These are phyloP conservation scores for Brettanomyces naardenensis DNA, from an alignment of 805 yeast species.

Conservation along the genomic window DNA sequence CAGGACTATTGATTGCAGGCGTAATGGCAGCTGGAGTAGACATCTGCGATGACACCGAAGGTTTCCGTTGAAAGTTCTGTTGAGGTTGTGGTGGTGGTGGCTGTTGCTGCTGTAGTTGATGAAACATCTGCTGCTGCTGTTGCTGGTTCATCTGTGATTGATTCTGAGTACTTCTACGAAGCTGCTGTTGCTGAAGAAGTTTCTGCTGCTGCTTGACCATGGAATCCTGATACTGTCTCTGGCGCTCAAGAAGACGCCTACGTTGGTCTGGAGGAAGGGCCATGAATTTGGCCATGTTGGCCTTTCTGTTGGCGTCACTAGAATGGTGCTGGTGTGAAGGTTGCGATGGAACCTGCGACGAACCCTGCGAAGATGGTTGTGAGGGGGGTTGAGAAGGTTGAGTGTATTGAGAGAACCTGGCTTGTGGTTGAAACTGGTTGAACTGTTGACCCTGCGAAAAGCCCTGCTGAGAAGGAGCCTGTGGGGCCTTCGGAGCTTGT, in stretches of 20 bases:
- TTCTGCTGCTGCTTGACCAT: constrained; percentile 25
- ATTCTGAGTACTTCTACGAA: neutral
- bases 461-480: too few relatives aligned
- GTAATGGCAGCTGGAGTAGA: constrained; percentile 1
- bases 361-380: too few relatives aligned
- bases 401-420: too few relatives aligned
- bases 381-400: too few relatives aligned
- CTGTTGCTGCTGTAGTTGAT: constrained; percentile 16
- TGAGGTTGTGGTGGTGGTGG: constrained; percentile 7
- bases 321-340: constrained; percentile 20
- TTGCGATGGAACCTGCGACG: too few relatives aligned
- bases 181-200: constrained; percentile 19
- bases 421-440: too few relatives aligned
- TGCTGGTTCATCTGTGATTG: constrained; percentile 6
- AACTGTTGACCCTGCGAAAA: too few relatives aligned
- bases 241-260: constrained; percentile 6
- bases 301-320: constrained; percentile 8
- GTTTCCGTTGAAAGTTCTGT: neutral
- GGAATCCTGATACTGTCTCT: constrained; percentile 26
- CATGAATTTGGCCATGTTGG: constrained; percentile 4
- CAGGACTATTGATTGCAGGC: constrained; percentile 2
- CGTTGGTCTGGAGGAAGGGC: constrained; percentile 14
- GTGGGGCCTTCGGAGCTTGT: too few relatives aligned
- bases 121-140: constrained; percentile 9
- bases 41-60: neutral